Base-by-base conservation (phyloP, 768 basidiomycete species). In the Hygrocybe coccinea region DNA sequence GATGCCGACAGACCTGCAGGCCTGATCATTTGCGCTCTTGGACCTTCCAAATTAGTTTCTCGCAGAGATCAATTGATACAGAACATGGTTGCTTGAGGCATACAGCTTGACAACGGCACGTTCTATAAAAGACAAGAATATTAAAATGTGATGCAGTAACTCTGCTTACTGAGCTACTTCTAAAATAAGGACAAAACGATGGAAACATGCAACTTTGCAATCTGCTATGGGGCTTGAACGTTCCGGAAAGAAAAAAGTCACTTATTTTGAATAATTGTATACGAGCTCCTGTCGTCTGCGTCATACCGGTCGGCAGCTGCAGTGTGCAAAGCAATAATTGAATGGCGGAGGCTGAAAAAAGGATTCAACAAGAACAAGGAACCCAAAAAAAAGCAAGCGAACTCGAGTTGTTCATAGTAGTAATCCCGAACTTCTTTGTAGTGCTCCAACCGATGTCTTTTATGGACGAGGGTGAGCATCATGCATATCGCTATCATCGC, bases 361-460 rank as follows among this genome's bases (percentile, higher is more conserved):
- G 29, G 11, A 53, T 19, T 39, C 21, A 29, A n/a, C 33, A 3
- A 33, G 4, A 22, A 25, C n/a, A 14, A 19, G 11, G 22, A 17
- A 33, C 2, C 4, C 10, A 15, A 15, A 17, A 17, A 51, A 41
- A 4, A 22, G 41, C 24, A 41, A 7, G 61, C 65, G 17, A 21
- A 76, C 75, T 65, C 68, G 34, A 76, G 66, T 60, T 81, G 80
- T 59, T 82, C 78, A 22, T 72, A 62, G 55, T 79, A 81, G 59
- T 81, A 81, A 39, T 79, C 75, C 38, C 72, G 66, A 33, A 81
- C 56, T 56, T 76, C 74, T 43, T 70, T 71, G 49, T 75, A 74
- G 4, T 68, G 68, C 5, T 58, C 58, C 5, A 71, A 64, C 11
- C 74, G 75, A 47, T 74, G 69, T 8, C 76, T 72, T 25, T 72